Evolutionary conservation across 2,329 filamentous ascomycete species (phyloP), one percentile per base, ranked within the genome.

Genomic region (Microsporum canis): DNA sequence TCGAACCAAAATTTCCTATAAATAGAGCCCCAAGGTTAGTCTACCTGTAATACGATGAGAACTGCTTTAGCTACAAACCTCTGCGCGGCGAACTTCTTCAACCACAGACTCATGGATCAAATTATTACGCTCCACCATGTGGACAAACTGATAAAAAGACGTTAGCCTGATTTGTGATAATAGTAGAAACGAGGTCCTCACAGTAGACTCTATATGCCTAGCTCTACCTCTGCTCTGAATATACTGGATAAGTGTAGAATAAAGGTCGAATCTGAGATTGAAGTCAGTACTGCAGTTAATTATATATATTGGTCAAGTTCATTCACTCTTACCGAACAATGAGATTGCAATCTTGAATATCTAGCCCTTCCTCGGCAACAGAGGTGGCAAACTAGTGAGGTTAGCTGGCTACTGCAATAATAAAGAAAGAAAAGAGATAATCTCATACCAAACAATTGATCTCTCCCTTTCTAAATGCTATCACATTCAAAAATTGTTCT

Each of bases 141-240:
- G 89, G 38, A 91, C 82, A 71, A 92, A 96, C 64, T 76, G 31
- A 27, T 23, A 36, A 31, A 41, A 5, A 55, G 27, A 45, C 34
- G 57, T 67, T 39, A 64, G 61, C 60, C 33, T 55, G 38, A 31
- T 23, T 23, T 3, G 33, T 1, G 6, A 27, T 27, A 49, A 47
- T 23, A 57, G 38, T 31, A 27, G 14, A n/a, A 27, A 3, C 4
- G 23, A 31, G 8, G 57, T 38, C 33, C 66, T 62, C 68, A 75
- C 75, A 55, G 82, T 85, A 0, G 94, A 97, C 60, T 87, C 81
- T 0, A 76, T 73, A 68, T 90, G 88, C 43, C 94, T 83, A 10
- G 94, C 94, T 60, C 94, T 84, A 0, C 94, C 94, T 64, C 90
- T 84, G 12, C 91, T 96, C 72, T 99, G 94, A 23, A 97, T 86